Base-by-base conservation (phyloP, 371 early-diverging fungal genomes). In the Mucor indicus region DNA sequence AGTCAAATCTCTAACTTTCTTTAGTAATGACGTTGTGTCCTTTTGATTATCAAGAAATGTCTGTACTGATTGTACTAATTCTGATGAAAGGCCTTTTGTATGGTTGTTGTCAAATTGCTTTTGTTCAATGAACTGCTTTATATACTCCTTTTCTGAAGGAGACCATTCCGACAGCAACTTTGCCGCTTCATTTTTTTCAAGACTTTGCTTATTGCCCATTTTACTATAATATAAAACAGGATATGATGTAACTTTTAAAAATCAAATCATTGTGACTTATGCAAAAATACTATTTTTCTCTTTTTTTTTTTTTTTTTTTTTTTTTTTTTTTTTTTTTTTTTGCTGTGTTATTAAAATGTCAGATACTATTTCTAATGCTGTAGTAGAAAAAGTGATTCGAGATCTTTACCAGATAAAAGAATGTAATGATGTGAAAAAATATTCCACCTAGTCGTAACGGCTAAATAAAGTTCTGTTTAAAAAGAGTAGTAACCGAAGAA, bases 121-220 rank as follows among this genome's bases (percentile, higher is more conserved):
- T 27, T 31, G 11, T 27, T 27, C 29, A 27, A 27, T 7, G 29
- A 7, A 15, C n/a, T 31, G 9, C 12, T 31, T 10, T 4, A 61
- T 20, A 7, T 36, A 17, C 16, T 47, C 31, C 44, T 37, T 31
- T 25, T 55, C 51, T 19, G 33, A 9, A 1, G 19, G 7, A 5
- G 38, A 25, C 54, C 53, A 59, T 25, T 48, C 33, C 0, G 55
- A 47, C 42, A 37, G 43, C n/a, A 50, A n/a, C 7, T 48, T 23
- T 17, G 15, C n/a, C 19, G 21, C 24, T 31, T 53, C 44, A 12
- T 25, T 31, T 19, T 53, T 51, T 0, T 19, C 13, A 27, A 33
- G 50, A 36, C 60, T 60, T 38, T 42, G 42, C 27, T 38, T 27
- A 37, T 54, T 60, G 6, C 60, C 60, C 60, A 60, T 60, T 5